Base-by-base conservation (phyloP, 169 alveolate species). In the Plasmodium chabaudi region DNA sequence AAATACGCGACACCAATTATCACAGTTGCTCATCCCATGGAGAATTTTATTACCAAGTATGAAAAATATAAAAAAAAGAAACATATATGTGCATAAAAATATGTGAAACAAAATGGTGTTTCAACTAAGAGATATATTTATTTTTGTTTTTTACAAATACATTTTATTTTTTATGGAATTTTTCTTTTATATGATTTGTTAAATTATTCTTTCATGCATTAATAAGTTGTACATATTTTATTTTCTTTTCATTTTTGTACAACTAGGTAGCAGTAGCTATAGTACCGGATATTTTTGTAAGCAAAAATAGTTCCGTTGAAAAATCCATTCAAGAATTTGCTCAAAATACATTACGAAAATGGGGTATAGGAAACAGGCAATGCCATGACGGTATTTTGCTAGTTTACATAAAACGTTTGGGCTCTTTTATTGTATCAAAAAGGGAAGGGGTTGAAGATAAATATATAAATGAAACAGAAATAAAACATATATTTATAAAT, bases 401-500 rank as follows among this genome's bases (percentile, higher is more conserved):
- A 15, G 88, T 87, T 51, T 87, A 87, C 19, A 73, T 87, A 63
- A 87, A 71, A 51, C 79, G 57, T 15, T 47, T 87, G 0, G 88
- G 88, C 5, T 55, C 47, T 4, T 87, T 87, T 23, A 49, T 82
- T 82, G 57, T 82, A 56, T 56, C 84, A 6, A 82, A 55, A 70
- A 82, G 90, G 64, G 90, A 82, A 67, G 90, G 90, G 17, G 90
- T 82, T n/a, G 90, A 82, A 34, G 84, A 82, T 15, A 67, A 82
- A 46, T 82, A 67, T 49, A 21, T 82, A 17, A 67, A 68, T 27
- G 90, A 82, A 60, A 67, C 44, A 25, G 90, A 82, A 39, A 70
- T 82, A 17, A 82, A 46, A 82, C 23, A 53, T 27, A 69, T 56
- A 46, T 82, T 82, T 82, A 82, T 82, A 63, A 42, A 53, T 10